Conservation (phyloP, 176 grass and related monocot genomes). For the Musa beccarii region DNA sequence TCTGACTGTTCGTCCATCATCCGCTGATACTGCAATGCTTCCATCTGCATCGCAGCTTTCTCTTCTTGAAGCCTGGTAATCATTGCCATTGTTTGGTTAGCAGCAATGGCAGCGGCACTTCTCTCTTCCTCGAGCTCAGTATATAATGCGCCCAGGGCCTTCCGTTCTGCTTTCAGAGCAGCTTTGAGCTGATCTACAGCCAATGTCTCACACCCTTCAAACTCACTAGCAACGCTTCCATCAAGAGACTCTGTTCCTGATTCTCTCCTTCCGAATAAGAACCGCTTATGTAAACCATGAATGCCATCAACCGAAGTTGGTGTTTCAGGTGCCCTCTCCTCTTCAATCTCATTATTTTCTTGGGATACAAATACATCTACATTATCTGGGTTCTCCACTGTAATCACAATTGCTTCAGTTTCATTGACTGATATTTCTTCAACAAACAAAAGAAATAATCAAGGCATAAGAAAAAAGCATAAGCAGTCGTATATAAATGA, state of each 20-base stretch:
- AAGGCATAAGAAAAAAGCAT: not conserved
- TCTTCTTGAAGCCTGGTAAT: constrained; percentile 99
- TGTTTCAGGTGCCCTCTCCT: constrained; percentile 32
- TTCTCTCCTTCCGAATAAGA: constrained; percentile 32
- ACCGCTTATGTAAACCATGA: constrained; percentile 36
- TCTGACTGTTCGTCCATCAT: constrained; percentile 98
- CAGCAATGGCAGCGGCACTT: constrained; percentile 72
- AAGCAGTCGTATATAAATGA: not conserved
- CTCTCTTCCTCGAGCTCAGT: constrained; percentile 91
- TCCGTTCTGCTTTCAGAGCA: constrained; percentile 49
- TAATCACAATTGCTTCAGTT: constrained; percentile 15
- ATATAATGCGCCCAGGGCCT: constrained; percentile 62
- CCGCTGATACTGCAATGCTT: constrained; percentile 89
- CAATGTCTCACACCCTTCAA: constrained; percentile 41
- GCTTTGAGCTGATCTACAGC: constrained; percentile 57
- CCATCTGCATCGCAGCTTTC: constrained; percentile 99
- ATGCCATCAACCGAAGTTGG: constrained; percentile 36
- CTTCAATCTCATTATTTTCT: constrained; percentile 32
- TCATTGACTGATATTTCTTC: constrained; percentile 21
- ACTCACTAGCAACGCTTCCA: constrained; percentile 39
- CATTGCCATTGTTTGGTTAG: constrained; percentile 99
- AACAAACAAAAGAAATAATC: not conserved
- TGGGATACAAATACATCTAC: constrained; percentile 15
- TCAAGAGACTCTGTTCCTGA: constrained; percentile 50
- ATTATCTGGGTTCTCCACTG: constrained; percentile 18